Evolutionary conservation across 495 filamentous ascomycete species (phyloP), one percentile per base, ranked within the genome.

Genomic region (Hypoxylon cercidicola): DNA sequence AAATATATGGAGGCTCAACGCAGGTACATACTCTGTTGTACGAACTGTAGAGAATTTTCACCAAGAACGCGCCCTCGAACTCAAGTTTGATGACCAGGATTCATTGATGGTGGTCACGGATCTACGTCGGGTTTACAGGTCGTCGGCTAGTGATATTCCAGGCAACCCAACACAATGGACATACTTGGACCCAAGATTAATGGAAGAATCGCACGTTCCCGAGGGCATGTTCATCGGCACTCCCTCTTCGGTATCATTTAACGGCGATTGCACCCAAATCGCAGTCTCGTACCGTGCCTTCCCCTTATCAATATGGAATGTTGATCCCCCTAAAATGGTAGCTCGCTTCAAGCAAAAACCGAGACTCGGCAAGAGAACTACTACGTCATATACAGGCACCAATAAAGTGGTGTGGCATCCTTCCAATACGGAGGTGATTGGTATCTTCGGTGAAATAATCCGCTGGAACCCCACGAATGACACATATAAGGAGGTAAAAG

Each of bases 381-480:
- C 20, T 11, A 15, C 2, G 9, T 45, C 41, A 19, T 10, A 45
- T 23, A 45, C 41, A 19, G 41, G 41, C 20, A 23, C 15, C 2
- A 45, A 45, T 23, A 45, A 45, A 23, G 41, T 45, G 9, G 41
- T 45, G 2, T 45, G 41, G 41, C 41, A 45, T 45, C 41, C 41
- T 9, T 45, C 41, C 15, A 12, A 12, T 19, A 15, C 6, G 16
- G 3, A 45, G 7, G 15, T 45, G 9, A 18, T 45, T 19, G 41
- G 41, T 18, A 45, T 45, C 41, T 18, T 2, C 41, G 41, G 41
- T 2, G 12, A 45, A 45, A 45, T 45, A 18, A 12, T 45, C 41
- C 15, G 20, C 9, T 45, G 41, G 41, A 45, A 10, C 13, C 41
- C 41, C 6, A 10, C 15, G 1, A 12, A 45, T 7, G 13, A 45